Evolutionary conservation across 768 basidiomycete genomes (phyloP).

Genomic region (Termitomyces sp.): DNA sequence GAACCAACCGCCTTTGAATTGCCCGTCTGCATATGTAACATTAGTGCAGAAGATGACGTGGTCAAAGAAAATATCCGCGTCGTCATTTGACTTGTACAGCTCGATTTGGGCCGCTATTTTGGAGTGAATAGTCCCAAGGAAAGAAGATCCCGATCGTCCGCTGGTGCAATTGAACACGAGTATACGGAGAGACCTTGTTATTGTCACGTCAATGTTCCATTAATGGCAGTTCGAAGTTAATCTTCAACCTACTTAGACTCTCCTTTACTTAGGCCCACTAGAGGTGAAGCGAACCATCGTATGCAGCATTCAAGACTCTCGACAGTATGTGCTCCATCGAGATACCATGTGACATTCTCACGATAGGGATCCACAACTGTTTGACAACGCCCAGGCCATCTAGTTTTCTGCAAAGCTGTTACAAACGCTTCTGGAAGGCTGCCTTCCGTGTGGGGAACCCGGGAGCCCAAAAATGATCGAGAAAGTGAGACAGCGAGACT

Average conservation of each 20-base stretch:
- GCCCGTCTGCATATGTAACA: constrained; percentile 86
- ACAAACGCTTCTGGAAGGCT: constrained; percentile 49
- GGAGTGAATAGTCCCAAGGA: constrained; percentile 57
- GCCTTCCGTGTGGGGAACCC: constrained; percentile 20
- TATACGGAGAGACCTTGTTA: constrained; percentile 38
- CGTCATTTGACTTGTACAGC: constrained; percentile 29
- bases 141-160: constrained; percentile 73
- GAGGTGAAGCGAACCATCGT: constrained; percentile 77
- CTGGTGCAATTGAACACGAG: constrained; percentile 95
- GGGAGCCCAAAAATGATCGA: constrained; percentile 49
- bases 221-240: neutral
- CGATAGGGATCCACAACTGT: constrained; percentile 57
- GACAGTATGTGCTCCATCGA: constrained; percentile 93
- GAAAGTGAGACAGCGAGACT: constrained; percentile 75
- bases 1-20: constrained; percentile 78
- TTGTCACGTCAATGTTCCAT: constrained; percentile 1
- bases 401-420: constrained; percentile 58
- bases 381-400: constrained; percentile 97
- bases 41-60: constrained; percentile 94
- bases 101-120: constrained; percentile 44
- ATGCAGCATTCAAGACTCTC: constrained; percentile 87
- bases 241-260: constrained; percentile 12
- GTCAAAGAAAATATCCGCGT: constrained; percentile 56
- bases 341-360: constrained; percentile 65
- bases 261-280: constrained; percentile 36